Evolutionary conservation across 768 basidiomycete species (phyloP).

Genomic region (Kwoniella mangroviensis): DNA sequence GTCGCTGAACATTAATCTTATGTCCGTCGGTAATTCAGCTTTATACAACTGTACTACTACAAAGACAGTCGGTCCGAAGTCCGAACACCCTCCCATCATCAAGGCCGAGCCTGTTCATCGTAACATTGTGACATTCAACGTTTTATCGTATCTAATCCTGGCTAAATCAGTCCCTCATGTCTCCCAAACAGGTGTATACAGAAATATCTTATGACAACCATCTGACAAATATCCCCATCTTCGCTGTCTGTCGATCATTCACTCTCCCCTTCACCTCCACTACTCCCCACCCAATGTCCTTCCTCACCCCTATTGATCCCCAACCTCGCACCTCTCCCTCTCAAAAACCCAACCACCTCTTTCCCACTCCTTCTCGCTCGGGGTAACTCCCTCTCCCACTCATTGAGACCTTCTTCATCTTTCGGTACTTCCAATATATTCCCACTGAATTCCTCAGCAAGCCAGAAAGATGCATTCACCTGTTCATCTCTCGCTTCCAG

Average conservation of each 20-base stretch:
- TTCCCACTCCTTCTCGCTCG: conserved; percentile 63
- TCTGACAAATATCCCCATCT: neutral
- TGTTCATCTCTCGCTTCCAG: conserved; percentile 59
- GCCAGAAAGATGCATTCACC: conserved; percentile 59
- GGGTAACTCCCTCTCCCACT: conserved; percentile 52
- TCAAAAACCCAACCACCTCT: conserved; percentile 76
- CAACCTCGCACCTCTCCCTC: conserved; percentile 73
- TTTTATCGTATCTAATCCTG: neutral
- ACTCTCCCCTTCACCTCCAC: conserved; percentile 37
- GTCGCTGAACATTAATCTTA: too few relatives aligned
- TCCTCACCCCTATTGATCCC: conserved; percentile 61
- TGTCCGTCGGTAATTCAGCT: too few relatives aligned
- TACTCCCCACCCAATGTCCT: conserved; percentile 69
- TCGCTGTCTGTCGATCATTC: neutral
- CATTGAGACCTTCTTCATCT: conserved; percentile 59
- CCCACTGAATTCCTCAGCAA: conserved; percentile 46
- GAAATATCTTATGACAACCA: too few relatives aligned
- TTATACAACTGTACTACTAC: too few relatives aligned
- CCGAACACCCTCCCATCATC: neutral
- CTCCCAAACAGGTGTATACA: too few relatives aligned
- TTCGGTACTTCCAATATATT: conserved; percentile 36
- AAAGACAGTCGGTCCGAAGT: conserved; percentile 3
- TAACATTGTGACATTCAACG: neutral
- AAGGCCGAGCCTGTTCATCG: neutral
- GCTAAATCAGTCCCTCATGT: too few relatives aligned